These are phyloP conservation scores for Psophocarpus tetragonolobus DNA, from an alignment of 306 rosid species.

Conservation along the genomic window DNA sequence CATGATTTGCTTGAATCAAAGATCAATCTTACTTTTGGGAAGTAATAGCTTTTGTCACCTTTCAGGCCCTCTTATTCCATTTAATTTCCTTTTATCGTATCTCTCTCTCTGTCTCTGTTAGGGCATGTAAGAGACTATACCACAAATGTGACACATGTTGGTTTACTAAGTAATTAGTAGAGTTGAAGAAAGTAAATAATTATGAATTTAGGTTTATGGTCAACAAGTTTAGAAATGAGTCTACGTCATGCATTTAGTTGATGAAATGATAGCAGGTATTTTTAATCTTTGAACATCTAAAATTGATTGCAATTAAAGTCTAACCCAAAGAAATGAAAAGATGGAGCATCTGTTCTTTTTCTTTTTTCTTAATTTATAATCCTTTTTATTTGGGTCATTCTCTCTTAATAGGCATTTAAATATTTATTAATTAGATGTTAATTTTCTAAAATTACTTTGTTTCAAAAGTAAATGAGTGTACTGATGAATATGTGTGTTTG, in stretches of 20 bases:
- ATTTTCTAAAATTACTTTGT: not conserved
- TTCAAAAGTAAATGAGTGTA: too few relatives aligned
- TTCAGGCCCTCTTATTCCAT: not conserved
- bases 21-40: constrained; percentile 49
- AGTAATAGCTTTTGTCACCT: not conserved
- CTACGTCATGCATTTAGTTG: constrained; percentile 26
- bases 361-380: not conserved
- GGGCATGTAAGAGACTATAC: not conserved
- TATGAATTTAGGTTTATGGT: constrained; percentile 35
- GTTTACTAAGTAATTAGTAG: not conserved
- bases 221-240: constrained; percentile 40
- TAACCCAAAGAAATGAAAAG: not conserved
- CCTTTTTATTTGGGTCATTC: not conserved
- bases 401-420: not conserved
- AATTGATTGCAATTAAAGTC: not conserved
- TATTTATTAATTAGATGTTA: not conserved
- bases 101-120: not conserved
- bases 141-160: constrained; percentile 12
- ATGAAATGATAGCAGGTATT: constrained; percentile 17
- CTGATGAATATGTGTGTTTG: too few relatives aligned
- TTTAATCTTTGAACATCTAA: not conserved
- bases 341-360: not conserved
- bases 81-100: not conserved
- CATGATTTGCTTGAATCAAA: constrained; percentile 47
- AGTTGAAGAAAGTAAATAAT: not conserved